Evolutionary conservation across 2,329 filamentous ascomycete species (phyloP), one percentile per base, ranked within the genome.

Genomic region (Penicillium sp.): DNA sequence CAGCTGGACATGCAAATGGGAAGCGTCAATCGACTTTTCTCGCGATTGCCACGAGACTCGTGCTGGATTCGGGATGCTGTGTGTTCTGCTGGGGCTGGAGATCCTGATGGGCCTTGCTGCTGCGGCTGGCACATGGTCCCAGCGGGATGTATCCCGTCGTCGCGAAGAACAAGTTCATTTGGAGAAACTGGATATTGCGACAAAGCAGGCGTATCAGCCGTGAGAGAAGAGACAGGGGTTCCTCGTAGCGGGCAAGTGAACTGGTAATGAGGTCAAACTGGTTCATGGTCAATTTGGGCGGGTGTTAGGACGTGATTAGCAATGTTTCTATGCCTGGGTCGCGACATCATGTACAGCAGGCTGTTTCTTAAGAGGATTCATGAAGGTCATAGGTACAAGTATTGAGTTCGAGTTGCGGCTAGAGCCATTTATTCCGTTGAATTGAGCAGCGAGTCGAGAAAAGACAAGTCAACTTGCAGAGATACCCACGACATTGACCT

Each of bases 1-100:
- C 18, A 74, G 71, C 40, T 78, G 76, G 76, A 76, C 76, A 7
- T 78, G 76, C 62, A 78, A 75, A 56, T 78, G 75, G 75, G 69
- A 70, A 35, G 39, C 46, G 3, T 63, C 67, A 9, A 58, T 62
- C 4, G 65, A 73, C 31, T 80, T 80, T 56, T 62, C 66, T 4
- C 67, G 75, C 2, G 67, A 79, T 47, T 80, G 78, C 57, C 57
- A 60, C 13, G 71, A 75, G 39, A 77, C 70, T 5, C 67, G 69
- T 7, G 76, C 73, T 1, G 72, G 69, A 0, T 75, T 77, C 44
- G 69, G 69, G 0, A 54, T 80, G 14, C 68, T 78, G 47, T 72
- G 72, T 35, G 41, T 73, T 7, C 56, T 75, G 16, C 61, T 77
- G 36, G 74, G 72, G 4, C 50, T 78, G 40, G 71, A 77, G 56